Percentiles rank a stretch among this genome's conserved stretches.
These are phyloP conservation scores for Kwoniella sp. DNA, from an alignment of 768 basidiomycete genomes.

Conservation along the genomic window DNA sequence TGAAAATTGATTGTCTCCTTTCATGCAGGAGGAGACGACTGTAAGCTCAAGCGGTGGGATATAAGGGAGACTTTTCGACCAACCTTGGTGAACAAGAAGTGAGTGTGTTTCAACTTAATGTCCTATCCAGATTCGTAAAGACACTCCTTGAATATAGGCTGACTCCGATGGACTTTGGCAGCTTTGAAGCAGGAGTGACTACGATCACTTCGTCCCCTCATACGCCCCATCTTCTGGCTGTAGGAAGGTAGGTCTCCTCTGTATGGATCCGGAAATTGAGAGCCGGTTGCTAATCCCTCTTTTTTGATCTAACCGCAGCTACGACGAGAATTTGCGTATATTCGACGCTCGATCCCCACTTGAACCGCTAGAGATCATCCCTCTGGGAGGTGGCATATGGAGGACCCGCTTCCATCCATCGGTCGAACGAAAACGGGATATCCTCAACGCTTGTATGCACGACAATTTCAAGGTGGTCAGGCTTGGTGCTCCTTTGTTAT, in stretches of 20 bases:
- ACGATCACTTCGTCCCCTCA: constrained; percentile 82
- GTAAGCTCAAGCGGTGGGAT: constrained; percentile 90
- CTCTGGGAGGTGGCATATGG: constrained; percentile 92
- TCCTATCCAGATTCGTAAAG: too few species aligned
- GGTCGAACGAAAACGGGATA: constrained; percentile 65
- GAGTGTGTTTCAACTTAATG: constrained; percentile 14
- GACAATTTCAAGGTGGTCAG: constrained; percentile 86
- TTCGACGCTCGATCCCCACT: constrained; percentile 77
- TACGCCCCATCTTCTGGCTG: constrained; percentile 77
- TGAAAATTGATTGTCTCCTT: neutral
- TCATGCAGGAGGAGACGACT: constrained; percentile 81
- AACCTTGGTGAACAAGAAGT: constrained; percentile 74
- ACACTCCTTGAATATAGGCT: too few species aligned
- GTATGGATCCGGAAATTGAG: too few species aligned
- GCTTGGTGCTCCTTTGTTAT: constrained; percentile 50
- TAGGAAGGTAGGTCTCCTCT: constrained; percentile 70
- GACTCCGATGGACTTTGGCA: constrained; percentile 54
- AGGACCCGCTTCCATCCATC: constrained; percentile 93
- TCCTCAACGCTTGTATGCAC: constrained; percentile 96
- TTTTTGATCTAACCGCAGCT: constrained; percentile 61
- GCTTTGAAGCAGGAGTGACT: constrained; percentile 91
- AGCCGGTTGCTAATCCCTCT: neutral
- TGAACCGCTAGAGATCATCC: constrained; percentile 63
- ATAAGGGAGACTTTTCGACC: constrained; percentile 68
- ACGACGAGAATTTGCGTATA: constrained; percentile 75